Evolutionary conservation across 768 basidiomycete genomes (phyloP).

Genomic region (Agrocybe pediades): DNA sequence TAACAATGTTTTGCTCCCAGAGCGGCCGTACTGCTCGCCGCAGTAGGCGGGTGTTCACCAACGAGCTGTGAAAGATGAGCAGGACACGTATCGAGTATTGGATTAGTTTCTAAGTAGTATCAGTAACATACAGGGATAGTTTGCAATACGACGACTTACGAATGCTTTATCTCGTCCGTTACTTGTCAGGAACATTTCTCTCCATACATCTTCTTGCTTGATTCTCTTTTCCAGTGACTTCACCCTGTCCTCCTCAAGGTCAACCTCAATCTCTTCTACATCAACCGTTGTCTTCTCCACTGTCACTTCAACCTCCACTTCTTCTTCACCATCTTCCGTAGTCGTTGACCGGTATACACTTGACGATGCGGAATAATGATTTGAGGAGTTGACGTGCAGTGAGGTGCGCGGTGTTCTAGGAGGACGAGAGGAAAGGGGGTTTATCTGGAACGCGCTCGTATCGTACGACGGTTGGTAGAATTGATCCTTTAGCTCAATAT

Average conservation of each 20-base stretch:
- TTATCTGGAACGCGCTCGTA: conserved; percentile 72
- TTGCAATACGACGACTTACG: conserved; percentile 44
- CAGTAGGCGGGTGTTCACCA: conserved; percentile 48
- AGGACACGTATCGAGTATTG: conserved; percentile 82
- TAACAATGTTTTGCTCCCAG: conserved; percentile 60
- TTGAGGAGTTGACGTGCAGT: conserved; percentile 33
- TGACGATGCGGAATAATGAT: conserved; percentile 32
- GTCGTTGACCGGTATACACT: conserved; percentile 48
- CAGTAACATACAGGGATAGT: not conserved
- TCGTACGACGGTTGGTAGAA: conserved; percentile 67
- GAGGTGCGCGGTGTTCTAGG: conserved; percentile 75
- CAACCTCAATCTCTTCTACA: conserved; percentile 47
- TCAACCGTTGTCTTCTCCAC: conserved; percentile 20
- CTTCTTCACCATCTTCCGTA: conserved; percentile 24
- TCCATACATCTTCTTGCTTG: conserved; percentile 70
- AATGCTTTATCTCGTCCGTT: conserved; percentile 85
- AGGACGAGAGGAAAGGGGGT: conserved; percentile 77
- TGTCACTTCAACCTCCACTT: not conserved
- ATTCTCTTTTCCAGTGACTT: conserved; percentile 49
- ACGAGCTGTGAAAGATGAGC: conserved; percentile 64
- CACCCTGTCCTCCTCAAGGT: conserved; percentile 49
- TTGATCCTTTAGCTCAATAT: conserved; percentile 22
- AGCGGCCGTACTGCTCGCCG: conserved; percentile 43
- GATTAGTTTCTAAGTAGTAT: conserved; percentile 68
- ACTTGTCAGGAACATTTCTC: conserved; percentile 77